Conservation (phyloP, 306 rosid genomes). For the Pachyrhizus erosus region DNA sequence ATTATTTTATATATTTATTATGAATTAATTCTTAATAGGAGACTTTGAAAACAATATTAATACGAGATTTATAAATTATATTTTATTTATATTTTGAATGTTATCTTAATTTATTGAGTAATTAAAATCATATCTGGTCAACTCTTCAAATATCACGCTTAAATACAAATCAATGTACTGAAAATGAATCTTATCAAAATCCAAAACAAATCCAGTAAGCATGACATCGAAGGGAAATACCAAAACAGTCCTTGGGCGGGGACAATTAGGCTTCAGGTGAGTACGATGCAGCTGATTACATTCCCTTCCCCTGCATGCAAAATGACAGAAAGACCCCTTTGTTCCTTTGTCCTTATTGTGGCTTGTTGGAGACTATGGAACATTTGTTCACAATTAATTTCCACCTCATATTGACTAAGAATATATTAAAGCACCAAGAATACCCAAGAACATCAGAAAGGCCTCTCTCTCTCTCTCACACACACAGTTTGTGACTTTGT, state of each 20-base stretch:
- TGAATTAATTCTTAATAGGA: too few species aligned
- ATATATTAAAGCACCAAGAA: constrained; percentile 26
- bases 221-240: background rate
- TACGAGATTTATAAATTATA: background rate
- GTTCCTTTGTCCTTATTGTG: constrained; percentile 13
- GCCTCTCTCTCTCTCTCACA: background rate
- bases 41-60: too few species aligned
- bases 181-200: background rate
- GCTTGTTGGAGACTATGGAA: constrained; percentile 13
- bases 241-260: background rate
- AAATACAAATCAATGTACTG: background rate
- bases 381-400: constrained; percentile 6
- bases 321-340: constrained; percentile 39
- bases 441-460: background rate
- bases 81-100: background rate
- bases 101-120: background rate
- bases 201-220: background rate
- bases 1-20: too few species aligned
- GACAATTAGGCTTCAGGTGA: background rate
- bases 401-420: constrained; percentile 41
- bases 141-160: background rate
- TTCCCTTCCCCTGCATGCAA: rapidly evolving
- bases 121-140: background rate
- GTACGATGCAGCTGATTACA: background rate
- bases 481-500: constrained; percentile 14